Evolutionary conservation across 495 filamentous ascomycete genomes (phyloP), one percentile per base, ranked within the genome.

Genomic region (Clavariopsis aquatica): DNA sequence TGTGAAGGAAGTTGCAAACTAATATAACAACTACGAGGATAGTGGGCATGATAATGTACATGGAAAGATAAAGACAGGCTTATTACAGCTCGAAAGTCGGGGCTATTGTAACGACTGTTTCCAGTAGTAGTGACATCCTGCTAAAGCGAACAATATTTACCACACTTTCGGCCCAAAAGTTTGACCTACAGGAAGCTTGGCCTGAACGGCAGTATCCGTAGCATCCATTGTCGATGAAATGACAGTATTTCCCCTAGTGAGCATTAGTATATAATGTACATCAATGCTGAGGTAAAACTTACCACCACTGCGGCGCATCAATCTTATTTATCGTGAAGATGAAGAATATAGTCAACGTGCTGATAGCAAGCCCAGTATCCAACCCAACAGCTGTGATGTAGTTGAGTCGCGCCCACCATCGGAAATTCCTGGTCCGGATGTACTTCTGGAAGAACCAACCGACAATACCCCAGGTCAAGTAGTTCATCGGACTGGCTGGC

Each of bases 371-470:
- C 1, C 84, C 86, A 20, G 84, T 78, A 62, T 87, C 85, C 15
- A 89, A 74, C 0, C 82, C 85, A 0, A 83, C 83, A 19, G 83
- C 83, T 4, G 85, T 81, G 34, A 88, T 76, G 64, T 87, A 89
- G 65, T 88, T 87, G 73, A 77, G 79, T 34, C 86, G 78, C 24
- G 81, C 82, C 87, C 87, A 90, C 87, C 87, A 90, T 0, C 76
- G 79, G 51, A 85, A 82, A 62, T 83, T 77, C 2, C 80, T 76
- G 34, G 81, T 82, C 57, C 81, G 78, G 55, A 90, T 75, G 17
- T 80, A 58, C 53, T 83, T 80, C 68, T 90, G 85, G 78, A 90
- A 90, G 8, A 87, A 72, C 45, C 79, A 82, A 28, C 87, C 87
- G 15, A 88, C 84, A 23, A 84, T 75, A 70, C 84, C 86, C 87